These are phyloP conservation scores for Gossypium schwendimanii DNA, from an alignment of 441 rosid species.

Conservation along the genomic window DNA sequence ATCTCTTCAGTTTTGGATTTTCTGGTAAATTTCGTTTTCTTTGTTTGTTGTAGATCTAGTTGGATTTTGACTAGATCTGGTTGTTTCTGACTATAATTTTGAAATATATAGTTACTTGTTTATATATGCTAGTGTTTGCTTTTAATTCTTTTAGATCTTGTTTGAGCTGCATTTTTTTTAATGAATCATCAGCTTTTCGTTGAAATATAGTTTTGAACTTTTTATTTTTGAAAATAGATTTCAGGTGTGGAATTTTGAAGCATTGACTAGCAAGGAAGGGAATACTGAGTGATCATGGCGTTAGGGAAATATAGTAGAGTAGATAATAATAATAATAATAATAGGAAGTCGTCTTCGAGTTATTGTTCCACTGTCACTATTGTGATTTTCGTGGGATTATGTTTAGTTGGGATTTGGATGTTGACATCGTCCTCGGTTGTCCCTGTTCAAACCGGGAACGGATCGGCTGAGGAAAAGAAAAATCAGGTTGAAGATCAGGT, in stretches of 20 bases:
- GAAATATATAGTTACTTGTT: not conserved
- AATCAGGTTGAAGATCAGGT: constrained; percentile 42
- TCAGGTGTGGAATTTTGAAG: constrained; percentile 21
- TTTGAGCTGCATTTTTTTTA: not conserved
- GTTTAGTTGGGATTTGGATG: constrained; percentile 95
- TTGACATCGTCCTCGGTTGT: constrained; percentile 69
- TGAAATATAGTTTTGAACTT: not conserved
- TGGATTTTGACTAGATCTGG: constrained; percentile 3
- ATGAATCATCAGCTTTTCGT: not conserved
- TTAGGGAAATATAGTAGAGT: constrained; percentile 60
- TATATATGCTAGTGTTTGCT: constrained; percentile 12
- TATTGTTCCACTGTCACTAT: constrained; percentile 74
- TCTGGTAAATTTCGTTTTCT: not conserved
- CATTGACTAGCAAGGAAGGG: not conserved
- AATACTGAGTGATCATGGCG: constrained; percentile 42
- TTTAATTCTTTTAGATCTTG: not conserved
- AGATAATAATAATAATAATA: constrained; percentile 37
- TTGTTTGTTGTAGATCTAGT: constrained; percentile 4
- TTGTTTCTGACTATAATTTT: constrained; percentile 9
- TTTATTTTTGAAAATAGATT: not conserved
- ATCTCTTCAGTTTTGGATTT: not conserved
- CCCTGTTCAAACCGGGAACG: constrained; percentile 52
- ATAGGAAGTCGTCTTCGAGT: constrained; percentile 41
- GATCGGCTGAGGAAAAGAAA: constrained; percentile 41
- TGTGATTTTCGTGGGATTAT: constrained; percentile 76